phyloP scores from a whole-genome alignment of 2,329 filamentous ascomycete species.

The Alternaria gaisen region DNA sequence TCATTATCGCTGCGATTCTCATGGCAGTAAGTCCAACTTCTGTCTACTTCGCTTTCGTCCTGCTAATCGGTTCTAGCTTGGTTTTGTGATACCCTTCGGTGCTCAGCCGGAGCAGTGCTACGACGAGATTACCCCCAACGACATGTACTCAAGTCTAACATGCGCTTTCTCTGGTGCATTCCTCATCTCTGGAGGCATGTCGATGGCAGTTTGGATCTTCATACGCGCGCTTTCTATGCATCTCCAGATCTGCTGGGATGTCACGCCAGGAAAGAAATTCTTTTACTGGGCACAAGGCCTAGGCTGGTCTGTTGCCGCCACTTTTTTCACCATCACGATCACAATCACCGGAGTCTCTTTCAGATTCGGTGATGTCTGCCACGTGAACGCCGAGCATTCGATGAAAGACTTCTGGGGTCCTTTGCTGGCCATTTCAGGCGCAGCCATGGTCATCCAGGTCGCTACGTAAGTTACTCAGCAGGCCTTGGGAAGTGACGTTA shows the following conservation, averaged over 20 bases:
- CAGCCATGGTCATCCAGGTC: conserved; percentile 82
- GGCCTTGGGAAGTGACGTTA: conserved; percentile 2
- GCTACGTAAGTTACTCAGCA: conserved; percentile 69
- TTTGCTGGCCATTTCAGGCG: conserved; percentile 77
- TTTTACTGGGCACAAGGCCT: conserved; percentile 83
- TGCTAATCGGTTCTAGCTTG: conserved; percentile 66
- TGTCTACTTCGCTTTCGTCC: not conserved
- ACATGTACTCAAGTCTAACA: conserved; percentile 81
- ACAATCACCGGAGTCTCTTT: conserved; percentile 92
- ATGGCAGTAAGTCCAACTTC: conserved; percentile 73
- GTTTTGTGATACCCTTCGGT: conserved; percentile 88
- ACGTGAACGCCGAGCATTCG: conserved; percentile 90
- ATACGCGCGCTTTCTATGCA: conserved; percentile 90
- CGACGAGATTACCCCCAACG: conserved; percentile 90
- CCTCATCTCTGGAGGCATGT: conserved; percentile 85
- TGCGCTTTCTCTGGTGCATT: conserved; percentile 91
- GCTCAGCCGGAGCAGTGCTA: conserved; percentile 82
- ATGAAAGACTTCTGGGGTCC: conserved; percentile 91
- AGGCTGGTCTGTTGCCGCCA: conserved; percentile 84
- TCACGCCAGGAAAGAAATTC: conserved; percentile 85
- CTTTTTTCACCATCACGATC: conserved; percentile 79
- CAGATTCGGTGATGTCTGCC: conserved; percentile 89
- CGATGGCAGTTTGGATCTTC: conserved; percentile 88
- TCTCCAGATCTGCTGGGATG: conserved; percentile 97
- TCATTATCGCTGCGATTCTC: conserved; percentile 77